Evolutionary conservation across 176 grass and related monocot species (phyloP), one percentile per base, ranked within the genome.

Genomic region (Echinochloa phyllopogon): DNA sequence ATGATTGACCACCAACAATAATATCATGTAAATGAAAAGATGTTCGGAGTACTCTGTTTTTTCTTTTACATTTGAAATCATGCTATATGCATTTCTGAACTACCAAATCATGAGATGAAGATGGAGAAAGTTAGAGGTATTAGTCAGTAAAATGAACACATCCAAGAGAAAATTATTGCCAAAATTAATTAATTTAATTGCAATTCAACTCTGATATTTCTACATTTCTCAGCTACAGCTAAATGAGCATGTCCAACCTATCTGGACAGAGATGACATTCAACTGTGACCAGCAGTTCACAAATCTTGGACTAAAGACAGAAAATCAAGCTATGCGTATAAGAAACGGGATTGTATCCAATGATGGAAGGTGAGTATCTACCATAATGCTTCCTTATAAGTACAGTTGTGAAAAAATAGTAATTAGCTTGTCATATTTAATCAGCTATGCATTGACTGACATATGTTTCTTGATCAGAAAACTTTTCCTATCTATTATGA

Each of bases 171-270:
- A 33, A n/a, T 8, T 20, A 69, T 13, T 71, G 67, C 27, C 62
- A 36, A 33, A 76, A 86, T 48, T 10, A 39, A 47, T 65, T 38
- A 24, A 90, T 42, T 43, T 59, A 4, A 15, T 63, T 70, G 41
- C 43, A 64, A 76, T 57, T 64, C 47, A 20, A 65, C 48, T 65
- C 38, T 57, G 65, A 66, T 79, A 67, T 52, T 78, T 58, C 16
- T 83, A 67, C 29, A 75, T 72, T 75, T 95, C 76, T 89, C 93
- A 98, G 96, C 70, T 98, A 83, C 96, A 95, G 89, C 77, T 98
- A 80, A 98, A 98, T 89, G 96, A 98, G 74, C 86, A 94, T 78
- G 91, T 87, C 81, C 96, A 95, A 58, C 96, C 93, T 69, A 92
- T 98, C 87, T 98, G 96, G 96, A 95, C 80, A 43, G 91, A 95